Base-by-base conservation (phyloP, 2,329 filamentous ascomycete genomes). In the Fusarium sp. region DNA sequence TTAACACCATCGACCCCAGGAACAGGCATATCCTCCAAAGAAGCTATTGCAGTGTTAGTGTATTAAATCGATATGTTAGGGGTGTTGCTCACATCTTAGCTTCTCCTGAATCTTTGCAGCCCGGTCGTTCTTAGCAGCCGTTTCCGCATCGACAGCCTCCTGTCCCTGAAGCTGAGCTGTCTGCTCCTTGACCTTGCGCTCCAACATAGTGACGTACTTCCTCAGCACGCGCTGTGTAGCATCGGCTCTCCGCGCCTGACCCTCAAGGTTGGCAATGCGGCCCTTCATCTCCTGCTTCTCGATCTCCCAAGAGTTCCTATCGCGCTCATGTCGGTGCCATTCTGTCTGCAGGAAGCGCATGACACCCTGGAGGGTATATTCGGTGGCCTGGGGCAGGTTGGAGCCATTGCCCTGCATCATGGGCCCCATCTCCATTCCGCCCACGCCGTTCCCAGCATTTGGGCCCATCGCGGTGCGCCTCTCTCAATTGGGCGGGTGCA, bases 341-440 rank as follows among this genome's bases (percentile, higher is more conserved):
- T 99, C 95, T 47, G 96, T 96, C 83, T 99, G 96, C 38, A 99
- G 89, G 80, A 99, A 99, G 80, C 96, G 94, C 96, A 99, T 99
- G 37, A 99, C 96, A 77, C 96, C 87, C 80, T 89, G 87, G 37
- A 89, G 79, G 8, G 87, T 89, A 72, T 89, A 89, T 72, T 89
- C 87, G 65, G 87, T 89, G 66, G 86, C 85, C 73, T 85, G 84
- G 41, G 86, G 86, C 71, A 86, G 82, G 76, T 83, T 84, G 63
- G 79, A 74, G 72, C 80, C 78, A 74, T 82, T 80, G 71, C 79
- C 76, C 76, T 82, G 81, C 81, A 82, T 83, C 76, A 77, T 80
- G 70, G 75, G 79, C 69, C 74, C 79, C 76, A 80, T 79, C 51
- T 85, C 83, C 79, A 83, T 81, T 62, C 81, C 80, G 70, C 78